Evolutionary conservation across 2,329 filamentous ascomycete species (phyloP).

Genomic region (Arthrobotrys pseudoclavata): DNA sequence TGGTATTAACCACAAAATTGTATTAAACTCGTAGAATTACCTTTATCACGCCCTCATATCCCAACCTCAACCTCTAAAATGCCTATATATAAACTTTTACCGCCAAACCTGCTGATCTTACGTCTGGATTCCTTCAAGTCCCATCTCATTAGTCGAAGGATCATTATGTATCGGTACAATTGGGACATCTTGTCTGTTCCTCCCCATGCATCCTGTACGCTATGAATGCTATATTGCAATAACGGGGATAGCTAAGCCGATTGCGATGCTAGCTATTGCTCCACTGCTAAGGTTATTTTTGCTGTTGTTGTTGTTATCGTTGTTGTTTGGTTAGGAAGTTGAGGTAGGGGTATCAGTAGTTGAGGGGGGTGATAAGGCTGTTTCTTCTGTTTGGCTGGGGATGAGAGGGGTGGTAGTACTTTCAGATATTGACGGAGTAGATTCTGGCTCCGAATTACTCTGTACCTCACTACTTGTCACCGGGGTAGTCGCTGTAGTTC

Average conservation of each 20-base stretch:
- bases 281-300: constrained; percentile 23
- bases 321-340: constrained; percentile 3
- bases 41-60: constrained; percentile 5
- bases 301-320: not conserved
- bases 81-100: not conserved
- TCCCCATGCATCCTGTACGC: constrained; percentile 44
- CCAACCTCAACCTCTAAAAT: not conserved
- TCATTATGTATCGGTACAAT: constrained; percentile 52
- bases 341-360: not conserved
- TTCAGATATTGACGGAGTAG: not conserved
- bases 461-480: not conserved
- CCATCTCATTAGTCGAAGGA: constrained; percentile 26
- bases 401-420: constrained; percentile 4
- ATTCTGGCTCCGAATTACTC: constrained; percentile 11
- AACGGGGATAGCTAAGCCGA: constrained; percentile 46
- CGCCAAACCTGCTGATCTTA: not conserved
- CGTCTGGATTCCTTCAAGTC: not conserved
- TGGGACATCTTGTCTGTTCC: constrained; percentile 34
- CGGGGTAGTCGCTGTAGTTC: not conserved
- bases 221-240: constrained; percentile 36
- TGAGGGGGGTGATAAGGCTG: not conserved
- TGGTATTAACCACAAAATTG: not conserved
- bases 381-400: constrained; percentile 25
- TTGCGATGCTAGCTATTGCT: constrained; percentile 50
- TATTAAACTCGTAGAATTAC: constrained; percentile 2